phyloP scores from a whole-genome alignment of 176 grass and related monocot species.

The Rhynchospora tenuis region DNA sequence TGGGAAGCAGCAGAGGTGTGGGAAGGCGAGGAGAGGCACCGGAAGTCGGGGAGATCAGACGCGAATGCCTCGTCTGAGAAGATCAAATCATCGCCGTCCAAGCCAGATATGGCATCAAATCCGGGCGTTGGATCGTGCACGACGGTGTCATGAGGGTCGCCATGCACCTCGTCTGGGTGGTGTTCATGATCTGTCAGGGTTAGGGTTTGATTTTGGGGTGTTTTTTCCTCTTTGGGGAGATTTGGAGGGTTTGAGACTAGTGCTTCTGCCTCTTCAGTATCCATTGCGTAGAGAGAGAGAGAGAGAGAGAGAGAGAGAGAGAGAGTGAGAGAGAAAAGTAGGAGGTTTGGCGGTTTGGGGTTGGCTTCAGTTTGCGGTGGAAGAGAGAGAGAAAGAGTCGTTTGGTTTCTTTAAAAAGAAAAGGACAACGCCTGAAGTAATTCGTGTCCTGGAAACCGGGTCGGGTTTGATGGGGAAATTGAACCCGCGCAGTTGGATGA shows the following conservation, averaged over 20 bases:
- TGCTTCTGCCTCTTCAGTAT: neutral
- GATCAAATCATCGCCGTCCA: constrained; percentile 51
- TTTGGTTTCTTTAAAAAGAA: neutral
- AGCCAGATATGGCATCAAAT: neutral
- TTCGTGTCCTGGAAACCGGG: neutral
- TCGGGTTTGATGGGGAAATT: neutral
- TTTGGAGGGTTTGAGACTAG: neutral
- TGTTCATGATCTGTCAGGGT: neutral
- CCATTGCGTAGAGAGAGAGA: neutral
- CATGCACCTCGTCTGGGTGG: neutral
- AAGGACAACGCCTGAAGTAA: neutral
- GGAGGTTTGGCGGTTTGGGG: neutral
- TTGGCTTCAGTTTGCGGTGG: constrained; percentile 10
- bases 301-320: neutral
- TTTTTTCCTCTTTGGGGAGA: neutral
- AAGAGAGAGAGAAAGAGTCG: neutral
- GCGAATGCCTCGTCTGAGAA: constrained; percentile 71
- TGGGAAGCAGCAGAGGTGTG: constrained; percentile 16
- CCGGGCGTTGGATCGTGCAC: neutral
- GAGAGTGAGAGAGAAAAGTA: neutral
- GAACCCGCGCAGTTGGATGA: neutral
- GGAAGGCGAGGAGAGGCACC: constrained; percentile 56
- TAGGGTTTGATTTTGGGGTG: neutral
- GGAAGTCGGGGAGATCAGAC: constrained; percentile 51
- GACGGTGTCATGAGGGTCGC: neutral